These are phyloP conservation scores for Ganoderma lucidum DNA, from an alignment of 1,284 basidiomycete genomes.

Conservation along the genomic window DNA sequence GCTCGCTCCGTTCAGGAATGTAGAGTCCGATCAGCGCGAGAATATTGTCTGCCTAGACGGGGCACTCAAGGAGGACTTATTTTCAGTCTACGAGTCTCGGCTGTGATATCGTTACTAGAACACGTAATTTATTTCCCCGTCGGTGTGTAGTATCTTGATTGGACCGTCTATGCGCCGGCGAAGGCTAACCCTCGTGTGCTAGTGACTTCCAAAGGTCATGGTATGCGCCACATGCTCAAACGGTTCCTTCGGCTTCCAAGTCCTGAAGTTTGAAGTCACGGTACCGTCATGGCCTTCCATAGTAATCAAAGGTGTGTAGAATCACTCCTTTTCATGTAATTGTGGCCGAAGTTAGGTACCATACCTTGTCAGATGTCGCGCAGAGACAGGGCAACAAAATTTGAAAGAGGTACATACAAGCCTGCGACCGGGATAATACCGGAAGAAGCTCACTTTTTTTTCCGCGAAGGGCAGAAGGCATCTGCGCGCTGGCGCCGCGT, in stretches of 20 bases:
- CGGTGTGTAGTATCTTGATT: neutral
- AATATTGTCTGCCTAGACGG: neutral
- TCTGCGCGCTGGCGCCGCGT: neutral
- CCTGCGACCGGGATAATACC: constrained; percentile 9
- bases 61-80: neutral
- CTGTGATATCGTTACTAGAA: neutral
- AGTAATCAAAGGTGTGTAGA: neutral
- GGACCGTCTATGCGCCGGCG: neutral
- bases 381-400: neutral
- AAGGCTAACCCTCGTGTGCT: neutral
- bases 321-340: neutral
- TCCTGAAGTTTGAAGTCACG: neutral
- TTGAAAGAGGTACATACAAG: neutral
- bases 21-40: neutral
- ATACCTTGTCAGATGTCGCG: neutral
- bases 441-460: constrained; percentile 10
- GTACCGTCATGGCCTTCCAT: neutral
- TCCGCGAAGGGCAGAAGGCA: constrained; percentile 10
- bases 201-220: neutral
- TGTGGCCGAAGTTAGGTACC: neutral
- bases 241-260: neutral
- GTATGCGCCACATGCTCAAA: neutral
- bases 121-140: neutral
- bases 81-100: neutral
- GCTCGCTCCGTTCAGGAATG: too few species aligned